Evolutionary conservation across 1,284 basidiomycete genomes (phyloP).

Genomic region (Cryptococcus amylolentus): DNA sequence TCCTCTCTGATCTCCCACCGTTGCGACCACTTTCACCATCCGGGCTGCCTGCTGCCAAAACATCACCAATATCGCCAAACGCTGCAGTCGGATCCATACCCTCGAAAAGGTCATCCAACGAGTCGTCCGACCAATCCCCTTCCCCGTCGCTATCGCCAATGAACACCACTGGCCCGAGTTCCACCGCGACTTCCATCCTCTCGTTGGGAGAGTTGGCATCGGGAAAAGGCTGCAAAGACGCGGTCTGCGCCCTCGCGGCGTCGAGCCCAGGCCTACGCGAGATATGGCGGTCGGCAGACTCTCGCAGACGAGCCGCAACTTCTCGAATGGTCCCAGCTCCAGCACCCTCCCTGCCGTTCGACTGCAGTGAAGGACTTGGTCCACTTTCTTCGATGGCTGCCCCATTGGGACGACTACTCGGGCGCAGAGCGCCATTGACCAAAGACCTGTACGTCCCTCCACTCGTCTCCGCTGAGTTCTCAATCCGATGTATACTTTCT

Average conservation of each 20-base stretch:
- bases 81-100: too few species aligned
- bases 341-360: background rate
- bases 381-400: too few species aligned
- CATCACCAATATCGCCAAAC: too few species aligned
- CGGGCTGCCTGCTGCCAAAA: too few species aligned
- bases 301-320: background rate
- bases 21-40: too few species aligned
- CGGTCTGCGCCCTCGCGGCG: too few species aligned
- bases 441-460: background rate
- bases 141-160: constrained; percentile 5
- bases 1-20: too few species aligned
- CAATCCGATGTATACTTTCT: too few species aligned
- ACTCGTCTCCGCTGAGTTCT: too few species aligned
- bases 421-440: background rate
- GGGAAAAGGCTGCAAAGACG: background rate
- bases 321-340: constrained; percentile 3
- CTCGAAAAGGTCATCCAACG: too few species aligned
- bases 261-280: background rate
- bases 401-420: background rate
- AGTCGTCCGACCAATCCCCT: background rate
- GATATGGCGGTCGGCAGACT: background rate
- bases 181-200: constrained; percentile 3
- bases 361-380: too few species aligned
- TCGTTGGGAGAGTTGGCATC: background rate
- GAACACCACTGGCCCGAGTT: constrained; percentile 5